A percentile compares a stretch with the other conserved stretches of the same genome.
phyloP scores from a whole-genome alignment of 2,329 filamentous ascomycete genomes.

The Fusarium goolgardi region DNA sequence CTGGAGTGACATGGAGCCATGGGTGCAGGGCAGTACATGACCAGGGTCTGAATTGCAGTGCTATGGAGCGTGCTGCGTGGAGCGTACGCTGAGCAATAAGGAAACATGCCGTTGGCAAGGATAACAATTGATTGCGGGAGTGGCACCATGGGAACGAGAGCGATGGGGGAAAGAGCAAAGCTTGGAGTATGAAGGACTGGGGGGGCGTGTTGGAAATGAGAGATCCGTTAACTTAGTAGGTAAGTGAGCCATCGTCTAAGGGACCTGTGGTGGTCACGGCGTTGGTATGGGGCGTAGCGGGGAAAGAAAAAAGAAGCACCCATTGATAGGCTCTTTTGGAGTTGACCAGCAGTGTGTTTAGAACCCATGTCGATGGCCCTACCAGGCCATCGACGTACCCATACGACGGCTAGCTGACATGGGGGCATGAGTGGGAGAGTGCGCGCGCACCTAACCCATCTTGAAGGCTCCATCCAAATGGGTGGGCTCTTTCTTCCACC shows the following conservation, averaged over 20 bases:
- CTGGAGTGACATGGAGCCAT: constrained; percentile 45
- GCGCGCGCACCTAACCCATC: constrained; percentile 31
- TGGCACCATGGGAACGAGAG: constrained; percentile 44
- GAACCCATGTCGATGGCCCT: constrained; percentile 42
- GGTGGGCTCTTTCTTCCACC: constrained; percentile 37
- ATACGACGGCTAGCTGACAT: constrained; percentile 37
- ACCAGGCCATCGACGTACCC: constrained; percentile 45
- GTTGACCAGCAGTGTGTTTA: constrained; percentile 39
- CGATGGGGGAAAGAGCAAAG: constrained; percentile 36
- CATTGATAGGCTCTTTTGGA: constrained; percentile 44
- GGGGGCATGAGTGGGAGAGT: constrained; percentile 34
- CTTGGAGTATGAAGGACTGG: constrained; percentile 32
- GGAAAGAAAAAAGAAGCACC: constrained; percentile 42
- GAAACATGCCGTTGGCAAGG: constrained; percentile 40
- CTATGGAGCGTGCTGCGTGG: constrained; percentile 32
- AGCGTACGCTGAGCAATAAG: constrained; percentile 45
- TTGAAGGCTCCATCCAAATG: constrained; percentile 39
- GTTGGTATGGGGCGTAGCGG: constrained; percentile 49
- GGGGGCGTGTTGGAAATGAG: constrained; percentile 31
- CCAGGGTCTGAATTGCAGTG: constrained; percentile 44
- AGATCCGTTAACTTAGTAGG: constrained; percentile 34
- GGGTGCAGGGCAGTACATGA: constrained; percentile 43
- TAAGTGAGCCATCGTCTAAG: constrained; percentile 39
- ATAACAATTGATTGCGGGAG: constrained; percentile 43
- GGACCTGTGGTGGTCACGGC: constrained; percentile 43